Evolutionary conservation across 176 grass and related monocot species (phyloP), one percentile per base, ranked within the genome.

Genomic region (Saccharum officinarum): DNA sequence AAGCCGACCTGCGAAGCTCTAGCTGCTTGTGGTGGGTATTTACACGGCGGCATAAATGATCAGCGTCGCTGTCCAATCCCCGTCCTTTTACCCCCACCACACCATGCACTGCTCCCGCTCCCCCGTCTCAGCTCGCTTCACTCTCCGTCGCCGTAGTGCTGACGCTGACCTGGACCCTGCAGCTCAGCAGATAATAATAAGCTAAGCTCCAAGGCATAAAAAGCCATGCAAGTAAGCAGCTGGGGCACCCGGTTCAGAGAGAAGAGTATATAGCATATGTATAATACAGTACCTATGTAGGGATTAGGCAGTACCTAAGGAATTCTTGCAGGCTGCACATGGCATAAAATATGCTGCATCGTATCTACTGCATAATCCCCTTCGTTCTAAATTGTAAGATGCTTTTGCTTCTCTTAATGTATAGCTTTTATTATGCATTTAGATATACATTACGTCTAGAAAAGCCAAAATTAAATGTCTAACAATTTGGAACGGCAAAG

Each of bases 21-120:
- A 80, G 69, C 84, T 67, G 74, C 46, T 69, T 90, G 80, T 90
- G 46, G 46, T 49, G 89, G 61, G 47, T 80, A 87, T 90, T 80
- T 85, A 74, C 80, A 31, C 75, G 82, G 75, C n/a, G 10, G 65
- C 55, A 82, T 90, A 79, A 79, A 90, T 90, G 89, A 75, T 84
- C 84, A 36, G 75, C 84, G 80, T 84, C 89, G 69, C 75, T 84
- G 67, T 90, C 89, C 59, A 63, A 61, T 69, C 89, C 67, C 80
- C 71, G 80, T 90, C 75, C 38, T 83, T 90, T 90, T 75, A 87
- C 88, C 84, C 75, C 84, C 80, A 87, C 74, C 67, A 75, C 82
- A 75, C 45, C 28, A 46, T 68, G 78, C 63, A 52, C 85, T 55
- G 46, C 26, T 23, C 5, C 65, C 8, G 17, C n/a, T 76, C 61